phyloP scores from a whole-genome alignment of 176 grass and related monocot genomes.

The Typha latifolia region DNA sequence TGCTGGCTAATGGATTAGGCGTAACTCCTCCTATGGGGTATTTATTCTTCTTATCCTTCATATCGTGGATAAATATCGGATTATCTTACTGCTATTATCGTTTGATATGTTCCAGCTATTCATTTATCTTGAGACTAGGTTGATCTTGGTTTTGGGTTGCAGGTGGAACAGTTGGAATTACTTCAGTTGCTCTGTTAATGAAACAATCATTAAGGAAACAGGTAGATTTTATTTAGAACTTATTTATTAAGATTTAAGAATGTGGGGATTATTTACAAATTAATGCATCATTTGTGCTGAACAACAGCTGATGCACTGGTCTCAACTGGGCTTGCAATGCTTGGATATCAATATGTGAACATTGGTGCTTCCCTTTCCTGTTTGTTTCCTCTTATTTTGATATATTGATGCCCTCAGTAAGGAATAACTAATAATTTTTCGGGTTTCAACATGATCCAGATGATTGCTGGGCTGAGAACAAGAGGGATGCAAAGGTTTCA shows the following conservation, averaged over 20 bases:
- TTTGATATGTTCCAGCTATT: background rate
- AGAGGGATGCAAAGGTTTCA: constrained; percentile 51
- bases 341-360: constrained; percentile 81
- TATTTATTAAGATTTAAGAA: background rate
- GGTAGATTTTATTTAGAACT: constrained; percentile 16
- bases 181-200: constrained; percentile 60
- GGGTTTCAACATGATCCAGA: constrained; percentile 23
- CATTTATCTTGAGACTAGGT: background rate
- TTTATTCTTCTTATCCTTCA: background rate
- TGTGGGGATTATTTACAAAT: constrained; percentile 5
- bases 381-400: background rate
- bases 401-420: background rate
- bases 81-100: background rate
- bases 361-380: constrained; percentile 37
- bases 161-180: constrained; percentile 98
- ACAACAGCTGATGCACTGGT: constrained; percentile 70
- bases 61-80: background rate
- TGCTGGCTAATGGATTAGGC: constrained; percentile 73
- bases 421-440: background rate
- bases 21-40: constrained; percentile 84
- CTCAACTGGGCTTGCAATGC: constrained; percentile 61
- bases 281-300: background rate
- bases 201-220: constrained; percentile 57
- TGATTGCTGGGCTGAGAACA: constrained; percentile 74
- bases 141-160: constrained; percentile 4